Conservation (phyloP, 192 early-diverging fungal species). For the Linnemannia elongata region DNA sequence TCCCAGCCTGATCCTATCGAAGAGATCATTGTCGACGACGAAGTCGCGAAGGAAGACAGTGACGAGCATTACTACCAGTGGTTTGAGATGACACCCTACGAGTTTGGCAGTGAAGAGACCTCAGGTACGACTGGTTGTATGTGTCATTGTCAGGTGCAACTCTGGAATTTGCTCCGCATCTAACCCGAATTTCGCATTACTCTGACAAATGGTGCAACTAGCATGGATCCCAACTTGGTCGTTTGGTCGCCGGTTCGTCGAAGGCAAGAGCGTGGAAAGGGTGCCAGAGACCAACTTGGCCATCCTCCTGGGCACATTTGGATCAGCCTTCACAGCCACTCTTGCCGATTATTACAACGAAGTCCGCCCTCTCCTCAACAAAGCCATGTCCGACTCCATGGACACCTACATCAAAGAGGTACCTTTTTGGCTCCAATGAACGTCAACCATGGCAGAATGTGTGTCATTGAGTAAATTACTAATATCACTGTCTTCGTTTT, state of each 20-base stretch:
- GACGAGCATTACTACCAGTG: slow-evolving; percentile 71
- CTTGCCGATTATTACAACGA: slow-evolving; percentile 65
- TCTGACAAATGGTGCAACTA: background rate
- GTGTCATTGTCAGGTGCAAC: background rate
- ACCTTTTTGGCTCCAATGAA: background rate
- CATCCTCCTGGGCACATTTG: slow-evolving; percentile 71
- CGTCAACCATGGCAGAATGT: no score
- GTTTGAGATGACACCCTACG: slow-evolving; percentile 88
- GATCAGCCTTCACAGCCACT: slow-evolving; percentile 67
- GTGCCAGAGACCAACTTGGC: slow-evolving; percentile 78
- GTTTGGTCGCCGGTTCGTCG: slow-evolving; percentile 79
- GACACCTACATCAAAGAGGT: slow-evolving; percentile 59
- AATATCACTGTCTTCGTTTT: background rate
- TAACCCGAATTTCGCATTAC: background rate
- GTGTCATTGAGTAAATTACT: background rate
- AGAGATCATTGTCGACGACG: slow-evolving; percentile 44
- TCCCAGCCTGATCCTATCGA: slow-evolving; percentile 44
- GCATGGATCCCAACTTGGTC: slow-evolving; percentile 86
- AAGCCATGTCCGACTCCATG: slow-evolving; percentile 42
- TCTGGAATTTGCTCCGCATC: background rate
- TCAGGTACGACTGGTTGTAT: slow-evolving; percentile 48
- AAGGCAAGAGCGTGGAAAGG: slow-evolving; percentile 70
- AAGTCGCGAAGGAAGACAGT: slow-evolving; percentile 45
- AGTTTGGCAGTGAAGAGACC: slow-evolving; percentile 84
- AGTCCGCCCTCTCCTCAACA: slow-evolving; percentile 57